phyloP scores from a whole-genome alignment of 192 early-diverging fungal genomes.

The Mycoemilia scoparia region DNA sequence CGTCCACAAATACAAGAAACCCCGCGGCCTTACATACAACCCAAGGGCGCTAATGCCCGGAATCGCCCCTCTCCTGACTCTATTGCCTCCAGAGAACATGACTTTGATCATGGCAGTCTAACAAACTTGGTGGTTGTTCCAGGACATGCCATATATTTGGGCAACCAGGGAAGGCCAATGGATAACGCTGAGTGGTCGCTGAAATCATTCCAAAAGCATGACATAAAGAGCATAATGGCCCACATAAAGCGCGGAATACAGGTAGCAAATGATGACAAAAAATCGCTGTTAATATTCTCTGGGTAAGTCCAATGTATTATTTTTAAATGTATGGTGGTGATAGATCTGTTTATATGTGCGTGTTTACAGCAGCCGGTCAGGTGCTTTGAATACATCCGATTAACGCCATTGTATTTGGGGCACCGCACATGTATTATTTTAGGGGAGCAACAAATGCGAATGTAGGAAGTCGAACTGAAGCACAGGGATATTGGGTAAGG shows the following conservation, averaged over 20 bases:
- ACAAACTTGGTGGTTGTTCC: conserved; percentile 28
- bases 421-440: no score
- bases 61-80: no score
- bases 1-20: conserved; percentile 15
- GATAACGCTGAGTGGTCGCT: conserved; percentile 25
- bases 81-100: conserved; percentile 8
- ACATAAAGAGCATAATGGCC: conserved; percentile 25
- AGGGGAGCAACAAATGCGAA: conserved; percentile 17
- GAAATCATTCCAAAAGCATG: conserved; percentile 17
- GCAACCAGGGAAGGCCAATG: conserved; percentile 13
- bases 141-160: conserved; percentile 26
- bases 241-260: conserved; percentile 23
- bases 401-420: no score
- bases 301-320: no score
- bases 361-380: no score
- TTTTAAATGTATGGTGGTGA: no score
- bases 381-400: no score
- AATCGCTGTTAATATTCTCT: conserved; percentile 25
- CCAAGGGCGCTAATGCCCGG: no score
- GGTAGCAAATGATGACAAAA: conserved; percentile 16
- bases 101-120: conserved; percentile 12
- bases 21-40: conserved; percentile 6
- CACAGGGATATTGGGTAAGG: conserved; percentile 26
- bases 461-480: conserved; percentile 27
- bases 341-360: no score